These are phyloP conservation scores for Castanea mollissima DNA, from an alignment of 306 rosid genomes.

Conservation along the genomic window DNA sequence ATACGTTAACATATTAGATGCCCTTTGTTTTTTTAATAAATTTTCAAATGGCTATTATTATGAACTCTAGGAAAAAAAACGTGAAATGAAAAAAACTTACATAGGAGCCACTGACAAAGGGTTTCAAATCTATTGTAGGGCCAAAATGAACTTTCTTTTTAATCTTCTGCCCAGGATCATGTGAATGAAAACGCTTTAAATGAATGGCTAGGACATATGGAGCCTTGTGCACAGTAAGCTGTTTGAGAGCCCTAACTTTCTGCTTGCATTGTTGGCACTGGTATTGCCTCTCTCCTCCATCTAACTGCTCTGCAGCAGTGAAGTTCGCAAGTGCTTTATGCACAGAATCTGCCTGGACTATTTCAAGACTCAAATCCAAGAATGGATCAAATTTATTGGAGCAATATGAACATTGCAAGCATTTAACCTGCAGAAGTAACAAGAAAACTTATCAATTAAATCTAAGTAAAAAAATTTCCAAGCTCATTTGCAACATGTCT, in stretches of 20 bases:
- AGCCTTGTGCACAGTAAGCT: constrained; percentile 86
- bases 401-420: constrained; percentile 76
- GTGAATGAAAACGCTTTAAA: constrained; percentile 79
- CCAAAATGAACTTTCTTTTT: constrained; percentile 75
- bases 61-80: neutral
- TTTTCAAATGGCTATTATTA: neutral
- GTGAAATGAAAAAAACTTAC: constrained; percentile 38
- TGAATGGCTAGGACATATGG: constrained; percentile 87
- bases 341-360: constrained; percentile 79
- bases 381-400: constrained; percentile 94
- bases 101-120: constrained; percentile 82
- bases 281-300: constrained; percentile 92
- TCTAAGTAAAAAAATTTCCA: neutral
- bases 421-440: constrained; percentile 67
- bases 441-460: neutral
- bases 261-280: constrained; percentile 91
- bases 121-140: constrained; percentile 66
- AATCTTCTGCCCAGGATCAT: constrained; percentile 75
- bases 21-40: neutral
- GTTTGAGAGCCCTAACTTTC: constrained; percentile 87
- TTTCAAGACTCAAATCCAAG: constrained; percentile 93
- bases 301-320: constrained; percentile 79
- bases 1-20: neutral
- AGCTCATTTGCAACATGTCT: neutral
- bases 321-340: constrained; percentile 78